phyloP scores from a whole-genome alignment of 179 eudicot genomes.

The Heliamphora pulchella region DNA sequence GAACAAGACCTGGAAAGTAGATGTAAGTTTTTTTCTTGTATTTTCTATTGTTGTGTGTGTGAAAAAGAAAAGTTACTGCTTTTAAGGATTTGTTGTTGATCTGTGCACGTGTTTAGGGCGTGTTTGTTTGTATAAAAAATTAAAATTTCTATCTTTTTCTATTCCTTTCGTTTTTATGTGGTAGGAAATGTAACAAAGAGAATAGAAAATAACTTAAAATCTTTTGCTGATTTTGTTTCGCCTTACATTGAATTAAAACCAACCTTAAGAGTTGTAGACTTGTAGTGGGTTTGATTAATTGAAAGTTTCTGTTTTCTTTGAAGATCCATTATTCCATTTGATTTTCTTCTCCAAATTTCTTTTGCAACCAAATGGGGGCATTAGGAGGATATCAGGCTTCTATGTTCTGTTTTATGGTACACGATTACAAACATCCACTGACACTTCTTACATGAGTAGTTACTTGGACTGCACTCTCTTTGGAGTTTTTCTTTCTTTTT shows the following conservation, averaged over 20 bases:
- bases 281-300: not conserved
- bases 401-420: not conserved
- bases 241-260: not conserved
- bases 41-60: not conserved
- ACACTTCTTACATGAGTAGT: not conserved
- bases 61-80: not conserved
- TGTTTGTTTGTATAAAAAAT: not conserved
- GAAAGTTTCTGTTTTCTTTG: not conserved
- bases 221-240: not conserved
- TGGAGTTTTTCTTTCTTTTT: too few relatives aligned
- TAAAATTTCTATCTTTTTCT: not conserved
- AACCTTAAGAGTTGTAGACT: not conserved
- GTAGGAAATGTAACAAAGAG: not conserved
- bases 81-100: not conserved
- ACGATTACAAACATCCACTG: not conserved
- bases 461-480: not conserved
- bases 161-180: not conserved
- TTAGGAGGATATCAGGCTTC: not conserved
- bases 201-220: not conserved
- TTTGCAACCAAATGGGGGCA: not conserved
- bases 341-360: not conserved
- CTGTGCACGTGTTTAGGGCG: not conserved
- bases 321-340: not conserved
- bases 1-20: slow-evolving; percentile 86
- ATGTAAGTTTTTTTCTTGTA: slow-evolving; percentile 45